Conservation (phyloP, 495 filamentous ascomycete genomes). For the Tuber borchii region DNA sequence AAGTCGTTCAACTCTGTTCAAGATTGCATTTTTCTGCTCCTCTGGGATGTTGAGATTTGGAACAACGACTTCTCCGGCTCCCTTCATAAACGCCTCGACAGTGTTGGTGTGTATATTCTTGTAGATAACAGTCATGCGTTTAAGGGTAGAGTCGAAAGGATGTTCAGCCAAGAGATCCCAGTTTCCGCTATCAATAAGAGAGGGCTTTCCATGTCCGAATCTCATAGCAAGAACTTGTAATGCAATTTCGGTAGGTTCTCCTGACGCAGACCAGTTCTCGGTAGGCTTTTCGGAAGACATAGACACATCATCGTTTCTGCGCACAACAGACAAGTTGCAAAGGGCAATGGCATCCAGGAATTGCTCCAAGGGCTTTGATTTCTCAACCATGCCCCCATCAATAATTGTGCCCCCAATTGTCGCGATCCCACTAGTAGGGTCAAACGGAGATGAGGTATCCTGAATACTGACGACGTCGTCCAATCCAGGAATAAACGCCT, state of each 20-base stretch:
- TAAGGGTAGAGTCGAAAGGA: conserved; percentile 57
- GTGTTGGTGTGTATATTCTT: conserved; percentile 41
- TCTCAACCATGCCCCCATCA: conserved; percentile 23
- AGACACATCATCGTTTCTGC: conserved; percentile 36
- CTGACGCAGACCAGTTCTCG: conserved; percentile 48
- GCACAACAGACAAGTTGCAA: conserved; percentile 38
- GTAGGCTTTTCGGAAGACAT: conserved; percentile 38
- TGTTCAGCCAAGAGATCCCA: conserved; percentile 51
- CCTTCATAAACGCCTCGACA: conserved; percentile 52
- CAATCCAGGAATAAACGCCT: conserved; percentile 44
- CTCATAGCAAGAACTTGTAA: conserved; percentile 51
- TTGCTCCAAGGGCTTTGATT: conserved; percentile 24
- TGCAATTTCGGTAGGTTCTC: conserved; percentile 56
- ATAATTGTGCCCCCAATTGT: conserved; percentile 31
- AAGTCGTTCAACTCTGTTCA: conserved; percentile 49
- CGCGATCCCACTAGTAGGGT: conserved; percentile 36
- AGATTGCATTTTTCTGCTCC: conserved; percentile 42
- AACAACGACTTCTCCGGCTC: conserved; percentile 53
- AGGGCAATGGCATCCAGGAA: conserved; percentile 42
- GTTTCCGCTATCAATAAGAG: conserved; percentile 36
- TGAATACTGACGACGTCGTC: conserved; percentile 37
- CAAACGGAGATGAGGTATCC: conserved; percentile 39
- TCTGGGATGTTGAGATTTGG: conserved; percentile 45
- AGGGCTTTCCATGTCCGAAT: conserved; percentile 44
- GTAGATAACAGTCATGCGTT: conserved; percentile 56